These are phyloP conservation scores for Eucalyptus virginea DNA, from an alignment of 345 rosid species.

Conservation along the genomic window DNA sequence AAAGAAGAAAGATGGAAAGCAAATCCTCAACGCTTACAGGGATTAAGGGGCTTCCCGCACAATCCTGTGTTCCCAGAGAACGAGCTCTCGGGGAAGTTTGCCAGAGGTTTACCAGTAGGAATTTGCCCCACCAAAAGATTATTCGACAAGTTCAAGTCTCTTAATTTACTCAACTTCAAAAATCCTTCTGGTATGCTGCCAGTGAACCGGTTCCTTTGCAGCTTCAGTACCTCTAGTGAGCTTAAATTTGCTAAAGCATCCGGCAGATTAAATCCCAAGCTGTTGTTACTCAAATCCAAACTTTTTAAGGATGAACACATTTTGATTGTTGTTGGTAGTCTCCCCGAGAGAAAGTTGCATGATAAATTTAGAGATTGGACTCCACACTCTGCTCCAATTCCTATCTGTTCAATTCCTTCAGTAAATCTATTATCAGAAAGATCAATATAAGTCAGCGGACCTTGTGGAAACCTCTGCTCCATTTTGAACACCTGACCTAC, in stretches of 20 bases:
- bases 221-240: constrained; percentile 27
- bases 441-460: constrained; percentile 27
- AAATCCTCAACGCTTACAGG: constrained; percentile 8
- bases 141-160: constrained; percentile 32
- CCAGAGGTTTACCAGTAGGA: constrained; percentile 34
- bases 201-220: constrained; percentile 30
- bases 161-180: constrained; percentile 29
- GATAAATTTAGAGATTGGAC: constrained; percentile 32
- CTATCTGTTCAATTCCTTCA: constrained; percentile 11
- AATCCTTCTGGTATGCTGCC: constrained; percentile 27
- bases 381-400: constrained; percentile 8
- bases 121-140: constrained; percentile 42
- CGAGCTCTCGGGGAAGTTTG: constrained; percentile 28
- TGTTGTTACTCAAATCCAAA: constrained; percentile 34
- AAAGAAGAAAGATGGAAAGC: not conserved
- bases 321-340: constrained; percentile 11
- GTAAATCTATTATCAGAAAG: constrained; percentile 35
- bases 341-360: constrained; percentile 4
- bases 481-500: constrained; percentile 14
- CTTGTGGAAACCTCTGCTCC: not conserved
- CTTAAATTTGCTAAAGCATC: constrained; percentile 17
- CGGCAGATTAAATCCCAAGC: constrained; percentile 17
- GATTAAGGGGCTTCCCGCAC: constrained; percentile 46
- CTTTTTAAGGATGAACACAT: constrained; percentile 2
- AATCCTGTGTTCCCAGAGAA: constrained; percentile 40